These are phyloP conservation scores for Sarocladium brachiariae DNA, from an alignment of 2,329 filamentous ascomycete species.

Conservation along the genomic window DNA sequence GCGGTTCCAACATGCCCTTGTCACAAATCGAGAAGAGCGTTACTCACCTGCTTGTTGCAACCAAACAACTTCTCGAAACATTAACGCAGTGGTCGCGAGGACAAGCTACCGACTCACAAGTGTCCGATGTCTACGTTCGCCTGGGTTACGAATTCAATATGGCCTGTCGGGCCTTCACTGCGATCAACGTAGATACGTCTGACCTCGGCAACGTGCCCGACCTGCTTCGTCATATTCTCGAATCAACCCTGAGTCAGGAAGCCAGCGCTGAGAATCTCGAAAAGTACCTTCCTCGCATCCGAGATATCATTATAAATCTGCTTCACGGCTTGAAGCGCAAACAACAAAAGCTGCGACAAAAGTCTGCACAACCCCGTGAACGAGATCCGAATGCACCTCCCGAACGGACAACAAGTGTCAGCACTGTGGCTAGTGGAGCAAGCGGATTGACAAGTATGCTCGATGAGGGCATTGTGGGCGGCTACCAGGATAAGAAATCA, in stretches of 20 bases:
- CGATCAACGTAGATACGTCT: slow-evolving; percentile 90
- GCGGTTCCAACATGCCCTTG: slow-evolving; percentile 64
- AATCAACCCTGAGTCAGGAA: slow-evolving; percentile 94
- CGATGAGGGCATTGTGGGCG: slow-evolving; percentile 51
- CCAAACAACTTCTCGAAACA: slow-evolving; percentile 95
- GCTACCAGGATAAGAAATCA: slow-evolving; percentile 23
- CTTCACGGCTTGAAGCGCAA: slow-evolving; percentile 95
- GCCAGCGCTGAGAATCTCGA: slow-evolving; percentile 91
- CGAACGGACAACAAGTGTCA: slow-evolving; percentile 50
- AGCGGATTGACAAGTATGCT: slow-evolving; percentile 50
- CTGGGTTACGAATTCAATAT: slow-evolving; percentile 99
- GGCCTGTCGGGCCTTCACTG: slow-evolving; percentile 91
- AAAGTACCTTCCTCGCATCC: slow-evolving; percentile 85
- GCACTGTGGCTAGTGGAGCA: slow-evolving; percentile 49
- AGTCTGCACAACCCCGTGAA: slow-evolving; percentile 43
- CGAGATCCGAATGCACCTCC: slow-evolving; percentile 38
- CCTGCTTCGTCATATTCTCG: slow-evolving; percentile 79
- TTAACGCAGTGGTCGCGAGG: slow-evolving; percentile 96
- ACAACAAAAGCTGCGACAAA: slow-evolving; percentile 75
- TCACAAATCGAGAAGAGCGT: slow-evolving; percentile 99
- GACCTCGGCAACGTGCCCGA: slow-evolving; percentile 96
- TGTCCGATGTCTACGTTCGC: slow-evolving; percentile 96
- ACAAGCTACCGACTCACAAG: slow-evolving; percentile 84
- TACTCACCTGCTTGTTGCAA: slow-evolving; percentile 92
- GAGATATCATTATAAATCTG: slow-evolving; percentile 97